Evolutionary conservation across 208 protist species (phyloP), one percentile per base, ranked within the genome.

Genomic region (Wallacemonas sp.): DNA sequence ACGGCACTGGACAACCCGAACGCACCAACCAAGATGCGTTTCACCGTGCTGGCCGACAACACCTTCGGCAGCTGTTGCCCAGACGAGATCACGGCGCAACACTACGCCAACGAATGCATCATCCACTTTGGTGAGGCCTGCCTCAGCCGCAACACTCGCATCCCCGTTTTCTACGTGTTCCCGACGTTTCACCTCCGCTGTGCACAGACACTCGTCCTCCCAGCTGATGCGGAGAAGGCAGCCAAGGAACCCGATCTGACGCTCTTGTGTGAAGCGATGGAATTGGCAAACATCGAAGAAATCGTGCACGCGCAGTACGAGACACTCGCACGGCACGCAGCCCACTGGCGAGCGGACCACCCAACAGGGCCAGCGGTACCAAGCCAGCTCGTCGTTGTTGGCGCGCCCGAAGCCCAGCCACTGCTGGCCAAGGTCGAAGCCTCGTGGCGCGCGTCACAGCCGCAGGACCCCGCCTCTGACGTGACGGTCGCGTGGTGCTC

Each of bases 11-110:
- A 49, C 66, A 90, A 74, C 76, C 81, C 52, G 34, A 81, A 68
- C 26, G 68, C n/a, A 48, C 84, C 73, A 30, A 69, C 68, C 8
- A 55, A 23, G 1, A 56, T 84, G 21, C 88, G 83, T 11, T 69
- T 95, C 44, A 92, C 91, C 66, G 78, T 95, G 11, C 57, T 98
- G 5, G 91, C 87, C 6, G 94, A 98, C 78, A 97, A 87, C 65
- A 94, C 92, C 0, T 98, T 96, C 65, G 92, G 84, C 34, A 89
- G 85, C 55, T 98, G 94, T 75, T 98, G 94, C 74, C 84, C 89
- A 0, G 94, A 98, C 61, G 90, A 93, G 66, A 88, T 98, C 46
- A 95, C 90, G 0, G 88, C 94, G 9, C 83, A 92, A 67, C 94
- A 98, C 65, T 89, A 92, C 73, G 33, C 55, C 19, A 73, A 74